phyloP scores from a whole-genome alignment of 1,139 yeast genomes.

The Williopsis jadinii region DNA sequence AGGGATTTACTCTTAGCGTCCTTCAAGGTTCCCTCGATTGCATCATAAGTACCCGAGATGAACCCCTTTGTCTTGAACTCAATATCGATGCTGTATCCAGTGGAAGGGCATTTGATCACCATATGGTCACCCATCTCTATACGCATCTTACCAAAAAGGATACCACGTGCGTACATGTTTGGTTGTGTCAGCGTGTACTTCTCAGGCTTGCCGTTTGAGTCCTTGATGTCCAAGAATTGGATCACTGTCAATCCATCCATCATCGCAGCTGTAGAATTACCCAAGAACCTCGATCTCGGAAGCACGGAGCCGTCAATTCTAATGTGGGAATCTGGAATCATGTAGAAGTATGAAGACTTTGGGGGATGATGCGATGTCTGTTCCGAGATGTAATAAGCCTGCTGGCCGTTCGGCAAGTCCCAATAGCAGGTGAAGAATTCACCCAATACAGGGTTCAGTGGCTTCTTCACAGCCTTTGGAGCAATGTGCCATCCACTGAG shows the following conservation, averaged over 20 bases:
- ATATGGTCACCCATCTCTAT: conserved; percentile 92
- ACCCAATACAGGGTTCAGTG: conserved; percentile 89
- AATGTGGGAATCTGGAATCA: conserved; percentile 73
- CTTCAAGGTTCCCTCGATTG: conserved; percentile 69
- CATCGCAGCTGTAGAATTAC: conserved; percentile 93
- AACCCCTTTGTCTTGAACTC: conserved; percentile 95
- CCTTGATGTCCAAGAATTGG: conserved; percentile 56
- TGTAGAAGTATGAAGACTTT: conserved; percentile 84
- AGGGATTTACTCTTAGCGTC: conserved; percentile 46
- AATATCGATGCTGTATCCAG: conserved; percentile 65
- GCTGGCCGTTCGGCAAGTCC: conserved; percentile 68
- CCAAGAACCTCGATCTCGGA: conserved; percentile 83
- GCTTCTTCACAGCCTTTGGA: conserved; percentile 96
- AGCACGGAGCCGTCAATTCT: conserved; percentile 84
- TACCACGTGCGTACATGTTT: conserved; percentile 92
- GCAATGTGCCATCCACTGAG: conserved; percentile 96
- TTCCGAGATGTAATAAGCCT: conserved; percentile 82
- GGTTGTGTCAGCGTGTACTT: conserved; percentile 83
- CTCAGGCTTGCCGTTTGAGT: conserved; percentile 44
- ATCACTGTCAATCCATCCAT: conserved; percentile 88
- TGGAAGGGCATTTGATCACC: conserved; percentile 55
- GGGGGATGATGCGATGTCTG: conserved; percentile 99
- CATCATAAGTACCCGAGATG: conserved; percentile 87
- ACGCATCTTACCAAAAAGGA: conserved; percentile 81
- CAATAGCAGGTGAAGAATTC: conserved; percentile 88